Evolutionary conservation across 2,329 filamentous ascomycete genomes (phyloP), one percentile per base, ranked within the genome.

Genomic region (Canariomyces notabilis): DNA sequence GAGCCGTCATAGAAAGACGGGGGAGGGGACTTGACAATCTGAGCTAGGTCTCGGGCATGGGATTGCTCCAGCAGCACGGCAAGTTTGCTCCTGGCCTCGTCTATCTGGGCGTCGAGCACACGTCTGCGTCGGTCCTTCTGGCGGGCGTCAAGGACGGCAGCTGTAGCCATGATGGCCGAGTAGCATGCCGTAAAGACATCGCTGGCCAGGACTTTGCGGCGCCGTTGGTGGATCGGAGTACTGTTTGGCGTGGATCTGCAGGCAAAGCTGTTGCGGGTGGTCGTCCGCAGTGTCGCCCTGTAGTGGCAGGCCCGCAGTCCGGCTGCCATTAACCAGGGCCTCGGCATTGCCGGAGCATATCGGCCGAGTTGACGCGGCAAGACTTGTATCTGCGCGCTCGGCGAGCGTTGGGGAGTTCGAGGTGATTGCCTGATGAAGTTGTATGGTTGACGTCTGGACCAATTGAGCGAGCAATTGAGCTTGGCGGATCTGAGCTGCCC

Each of bases 141-240:
- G 21, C 71, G 68, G 5, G 77, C 76, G 61, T 89, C 85, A 22
- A 77, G 67, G 3, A 84, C 68, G 9, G 82, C 75, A 2, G 82
- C 83, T 2, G 79, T 77, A 5, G 80, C 82, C 57, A 86, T 77
- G 44, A 84, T 75, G 26, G 80, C 78, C 20, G 83, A 83, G 59
- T 87, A 87, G 61, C 76, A 77, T 32, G 83, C 77, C 19, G 83
- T 86, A 59, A 83, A 73, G 49, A 82, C 53, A 65, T 81, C 69
- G 64, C 74, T 66, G 58, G 72, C 63, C 33, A 70, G 71, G 35
- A 73, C 63, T 53, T 73, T 74, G 44, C 75, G 73, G 57, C 70
- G 72, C 42, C 72, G 62, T 23, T 72, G 66, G 18, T 41, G 40
- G 37, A n/a, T 19, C 5, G 44, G n/a, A 4, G 42, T 22, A 14